phyloP scores from a whole-genome alignment of 441 rosid genomes.

The Corymbia citriodora region DNA sequence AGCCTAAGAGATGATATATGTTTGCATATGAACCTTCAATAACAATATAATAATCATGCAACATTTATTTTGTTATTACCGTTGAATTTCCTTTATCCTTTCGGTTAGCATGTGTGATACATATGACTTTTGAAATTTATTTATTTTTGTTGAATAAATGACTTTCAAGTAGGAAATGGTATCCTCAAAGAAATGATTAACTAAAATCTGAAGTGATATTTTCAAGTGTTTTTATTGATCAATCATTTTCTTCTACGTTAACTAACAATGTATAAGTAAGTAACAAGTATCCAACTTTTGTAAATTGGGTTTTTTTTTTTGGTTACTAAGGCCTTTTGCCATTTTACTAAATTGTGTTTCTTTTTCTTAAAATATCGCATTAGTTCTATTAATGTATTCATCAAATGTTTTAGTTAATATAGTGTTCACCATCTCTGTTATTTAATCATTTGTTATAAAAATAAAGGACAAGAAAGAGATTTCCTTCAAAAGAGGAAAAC shows the following conservation, averaged over 20 bases:
- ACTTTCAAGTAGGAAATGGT: background rate
- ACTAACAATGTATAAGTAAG: background rate
- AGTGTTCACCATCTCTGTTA: background rate
- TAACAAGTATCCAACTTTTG: background rate
- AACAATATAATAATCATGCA: background rate
- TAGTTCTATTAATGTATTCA: background rate
- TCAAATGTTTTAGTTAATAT: background rate
- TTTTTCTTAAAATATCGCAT: background rate
- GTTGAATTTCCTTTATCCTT: background rate
- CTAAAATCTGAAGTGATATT: background rate
- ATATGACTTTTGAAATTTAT: background rate
- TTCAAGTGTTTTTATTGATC: background rate
- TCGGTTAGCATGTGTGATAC: background rate
- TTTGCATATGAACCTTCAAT: background rate
- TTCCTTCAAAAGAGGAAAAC: background rate
- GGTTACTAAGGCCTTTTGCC: background rate
- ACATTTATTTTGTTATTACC: background rate
- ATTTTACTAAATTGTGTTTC: background rate
- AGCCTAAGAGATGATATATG: too few relatives aligned
- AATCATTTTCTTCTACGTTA: background rate
- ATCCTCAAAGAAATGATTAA: background rate
- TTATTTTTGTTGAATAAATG: background rate
- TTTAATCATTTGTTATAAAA: too few relatives aligned
- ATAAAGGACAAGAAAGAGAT: too few relatives aligned
- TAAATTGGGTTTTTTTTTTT: background rate